These are phyloP conservation scores for Neurospora sp. DNA, from an alignment of 495 filamentous ascomycete genomes.

Conservation along the genomic window DNA sequence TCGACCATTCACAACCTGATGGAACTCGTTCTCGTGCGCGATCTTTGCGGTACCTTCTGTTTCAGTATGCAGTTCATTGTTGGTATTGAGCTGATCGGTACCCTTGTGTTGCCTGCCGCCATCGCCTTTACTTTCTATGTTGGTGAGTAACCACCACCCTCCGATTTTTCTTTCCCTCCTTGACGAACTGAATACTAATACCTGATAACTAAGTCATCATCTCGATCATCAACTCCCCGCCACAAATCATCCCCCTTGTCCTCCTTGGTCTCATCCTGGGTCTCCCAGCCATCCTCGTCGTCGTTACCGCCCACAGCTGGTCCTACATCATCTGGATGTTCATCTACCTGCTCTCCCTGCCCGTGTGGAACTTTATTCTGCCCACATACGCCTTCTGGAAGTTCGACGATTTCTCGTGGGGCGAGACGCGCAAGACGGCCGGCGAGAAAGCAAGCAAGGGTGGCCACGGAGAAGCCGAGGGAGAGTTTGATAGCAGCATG, in stretches of 20 bases:
- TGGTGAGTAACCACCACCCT: slow-evolving; percentile 42
- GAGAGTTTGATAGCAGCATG: slow-evolving; percentile 94
- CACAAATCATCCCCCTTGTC: slow-evolving; percentile 87
- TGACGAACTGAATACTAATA: not conserved
- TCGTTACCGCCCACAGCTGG: slow-evolving; percentile 90
- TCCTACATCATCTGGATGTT: slow-evolving; percentile 96
- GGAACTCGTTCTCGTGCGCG: slow-evolving; percentile 90
- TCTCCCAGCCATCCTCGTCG: slow-evolving; percentile 84
- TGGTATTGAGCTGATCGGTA: slow-evolving; percentile 91
- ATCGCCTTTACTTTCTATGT: slow-evolving; percentile 97
- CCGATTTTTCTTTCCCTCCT: not conserved
- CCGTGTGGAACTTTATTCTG: slow-evolving; percentile 96
- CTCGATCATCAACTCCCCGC: slow-evolving; percentile 70
- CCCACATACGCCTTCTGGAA: slow-evolving; percentile 98
- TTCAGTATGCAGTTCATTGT: slow-evolving; percentile 99
- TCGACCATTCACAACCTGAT: slow-evolving; percentile 98
- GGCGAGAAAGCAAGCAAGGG: slow-evolving; percentile 75
- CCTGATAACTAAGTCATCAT: slow-evolving; percentile 58
- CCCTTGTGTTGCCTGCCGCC: slow-evolving; percentile 87
- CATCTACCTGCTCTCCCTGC: slow-evolving; percentile 87
- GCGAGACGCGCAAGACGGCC: slow-evolving; percentile 91
- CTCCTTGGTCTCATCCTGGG: slow-evolving; percentile 89
- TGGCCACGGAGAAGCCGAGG: slow-evolving; percentile 69
- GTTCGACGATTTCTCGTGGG: slow-evolving; percentile 99
- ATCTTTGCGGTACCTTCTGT: slow-evolving; percentile 98